phyloP scores from a whole-genome alignment of 2,329 filamentous ascomycete species.

The Alternaria arbusti region DNA sequence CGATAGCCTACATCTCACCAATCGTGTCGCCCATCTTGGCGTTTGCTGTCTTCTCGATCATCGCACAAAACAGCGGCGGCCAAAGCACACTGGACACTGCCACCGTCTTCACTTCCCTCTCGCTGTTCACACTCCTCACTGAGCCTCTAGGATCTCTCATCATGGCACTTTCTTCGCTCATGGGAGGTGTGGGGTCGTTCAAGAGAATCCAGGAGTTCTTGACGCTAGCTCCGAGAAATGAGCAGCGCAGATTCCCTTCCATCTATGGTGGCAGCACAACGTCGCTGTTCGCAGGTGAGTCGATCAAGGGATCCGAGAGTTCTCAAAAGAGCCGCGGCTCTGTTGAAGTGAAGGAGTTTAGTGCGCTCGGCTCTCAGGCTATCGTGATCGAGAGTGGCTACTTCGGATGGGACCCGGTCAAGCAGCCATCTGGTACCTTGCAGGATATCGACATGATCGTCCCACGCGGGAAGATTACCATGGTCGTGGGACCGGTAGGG shows the following conservation, averaged over 20 bases:
- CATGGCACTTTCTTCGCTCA: conserved; percentile 53
- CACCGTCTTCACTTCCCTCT: conserved; percentile 55
- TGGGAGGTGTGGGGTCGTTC: conserved; percentile 56
- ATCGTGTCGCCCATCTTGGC: conserved; percentile 54
- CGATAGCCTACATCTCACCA: conserved; percentile 37
- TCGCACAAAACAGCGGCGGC: conserved; percentile 46
- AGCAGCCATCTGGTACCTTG: conserved; percentile 47
- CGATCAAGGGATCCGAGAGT: conserved; percentile 33
- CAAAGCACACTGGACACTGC: conserved; percentile 48
- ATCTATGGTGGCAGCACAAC: conserved; percentile 24
- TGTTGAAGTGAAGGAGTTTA: conserved; percentile 28
- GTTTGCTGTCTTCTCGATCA: conserved; percentile 53
- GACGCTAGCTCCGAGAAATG: conserved; percentile 28
- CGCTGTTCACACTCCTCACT: conserved; percentile 55
- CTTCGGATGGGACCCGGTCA: conserved; percentile 56
- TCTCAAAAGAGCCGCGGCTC: conserved; percentile 35
- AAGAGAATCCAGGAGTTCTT: conserved; percentile 56
- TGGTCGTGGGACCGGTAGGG: conserved; percentile 59
- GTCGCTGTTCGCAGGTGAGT: conserved; percentile 27
- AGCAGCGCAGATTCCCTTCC: conserved; percentile 31
- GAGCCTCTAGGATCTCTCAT: conserved; percentile 56
- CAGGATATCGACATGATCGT: conserved; percentile 52
- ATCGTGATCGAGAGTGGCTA: conserved; percentile 53
- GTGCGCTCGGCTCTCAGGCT: conserved; percentile 30
- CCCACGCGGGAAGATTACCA: conserved; percentile 53